A percentile compares a stretch with the other conserved stretches of the same genome.
phyloP scores from a whole-genome alignment of 345 rosid genomes.

The Camelina neglecta region DNA sequence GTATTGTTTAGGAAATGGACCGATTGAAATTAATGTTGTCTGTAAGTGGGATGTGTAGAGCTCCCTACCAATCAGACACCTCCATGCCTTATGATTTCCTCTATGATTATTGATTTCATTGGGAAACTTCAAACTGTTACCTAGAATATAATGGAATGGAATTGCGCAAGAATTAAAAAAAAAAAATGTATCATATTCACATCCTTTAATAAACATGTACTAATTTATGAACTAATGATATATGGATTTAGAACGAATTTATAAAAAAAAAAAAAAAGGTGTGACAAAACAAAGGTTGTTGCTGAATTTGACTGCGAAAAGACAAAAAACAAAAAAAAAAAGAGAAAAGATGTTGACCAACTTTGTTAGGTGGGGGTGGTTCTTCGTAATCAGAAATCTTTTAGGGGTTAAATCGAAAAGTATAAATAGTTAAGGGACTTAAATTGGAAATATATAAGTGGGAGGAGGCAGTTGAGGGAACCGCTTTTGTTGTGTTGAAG shows the following conservation, averaged over 20 bases:
- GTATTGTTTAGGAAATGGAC: slow-evolving; percentile 36
- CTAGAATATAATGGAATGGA: background rate
- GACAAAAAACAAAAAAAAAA: background rate
- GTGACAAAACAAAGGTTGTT: slow-evolving; percentile 31
- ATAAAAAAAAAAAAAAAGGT: background rate
- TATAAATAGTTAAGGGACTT: slow-evolving; percentile 6
- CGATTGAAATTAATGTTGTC: slow-evolving; percentile 34
- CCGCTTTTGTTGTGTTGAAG: background rate
- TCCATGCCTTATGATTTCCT: slow-evolving; percentile 45
- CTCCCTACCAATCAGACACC: slow-evolving; percentile 47
- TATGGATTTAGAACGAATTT: background rate
- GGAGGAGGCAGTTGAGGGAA: slow-evolving; percentile 2
- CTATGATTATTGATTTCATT: slow-evolving; percentile 23
- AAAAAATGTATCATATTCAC: background rate
- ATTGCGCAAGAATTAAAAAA: background rate
- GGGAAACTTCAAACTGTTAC: background rate
- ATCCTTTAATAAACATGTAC: background rate
- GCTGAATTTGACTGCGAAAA: slow-evolving; percentile 10
- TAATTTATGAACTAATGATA: background rate
- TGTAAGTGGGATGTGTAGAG: slow-evolving; percentile 35
- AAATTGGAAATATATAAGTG: background rate
- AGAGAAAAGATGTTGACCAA: slow-evolving; percentile 4
- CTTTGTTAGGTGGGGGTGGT: background rate
- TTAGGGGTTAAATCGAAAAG: background rate
- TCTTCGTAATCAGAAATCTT: background rate